Evolutionary conservation across 2,329 filamentous ascomycete genomes (phyloP), one percentile per base, ranked within the genome.

Genomic region (Colletotrichum melonis): DNA sequence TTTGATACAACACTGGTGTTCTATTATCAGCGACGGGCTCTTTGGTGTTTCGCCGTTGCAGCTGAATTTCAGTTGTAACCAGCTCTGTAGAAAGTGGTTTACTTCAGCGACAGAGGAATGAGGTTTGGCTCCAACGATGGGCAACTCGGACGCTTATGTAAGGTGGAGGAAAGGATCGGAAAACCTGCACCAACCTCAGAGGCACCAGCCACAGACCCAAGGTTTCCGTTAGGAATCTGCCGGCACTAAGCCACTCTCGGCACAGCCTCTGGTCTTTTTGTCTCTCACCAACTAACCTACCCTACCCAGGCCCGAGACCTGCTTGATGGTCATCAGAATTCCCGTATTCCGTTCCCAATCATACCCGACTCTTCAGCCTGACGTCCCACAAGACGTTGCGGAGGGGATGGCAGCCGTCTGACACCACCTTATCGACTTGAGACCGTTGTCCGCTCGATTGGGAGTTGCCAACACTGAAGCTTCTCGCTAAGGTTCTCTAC

Each of bases 241-340:
- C 73, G 74, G 54, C 54, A 67, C 74, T 71, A 76, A 70, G 63
- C 71, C 67, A 67, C 60, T 74, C 74, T 68, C 68, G 70, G 70
- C 28, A 28, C 73, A 49, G 65, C 60, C 46, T 63, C 26, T 66
- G 52, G 62, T 42, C 30, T 57, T 73, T 68, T 65, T 66, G 71
- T 74, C 71, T 75, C 63, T 75, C 57, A 60, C 71, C 55, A 70
- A 42, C 64, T 64, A 73, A 62, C 35, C 67, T 56, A 35, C 38
- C 38, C 38, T 42, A 42, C 38, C 35, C 46, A 70, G 38, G 69
- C 67, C 72, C 65, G 66, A 74, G 65, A 69, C 66, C 52, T 71
- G 32, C 46, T 72, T 70, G 57, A 64, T 75, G 57, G 58, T 75
- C 71, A 70, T 55, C 73, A 75, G 73, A 75, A 67, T 71, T 74